These are phyloP conservation scores for Emmonsia crescens DNA, from an alignment of 2,329 filamentous ascomycete species.

Conservation along the genomic window DNA sequence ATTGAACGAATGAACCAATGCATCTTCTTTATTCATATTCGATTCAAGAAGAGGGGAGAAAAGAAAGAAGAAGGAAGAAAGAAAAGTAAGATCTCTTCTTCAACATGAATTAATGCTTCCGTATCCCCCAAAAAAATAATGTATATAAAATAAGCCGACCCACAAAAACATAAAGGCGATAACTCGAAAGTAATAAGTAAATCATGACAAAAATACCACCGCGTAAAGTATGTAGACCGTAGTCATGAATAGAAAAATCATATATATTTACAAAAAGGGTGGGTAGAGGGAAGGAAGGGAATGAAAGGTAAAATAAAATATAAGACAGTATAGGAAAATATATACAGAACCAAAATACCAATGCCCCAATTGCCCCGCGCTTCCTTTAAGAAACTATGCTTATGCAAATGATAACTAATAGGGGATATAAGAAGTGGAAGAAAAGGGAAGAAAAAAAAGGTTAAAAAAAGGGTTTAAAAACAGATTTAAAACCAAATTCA, in stretches of 20 bases:
- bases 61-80: no score
- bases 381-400: neutral
- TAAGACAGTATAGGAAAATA: neutral
- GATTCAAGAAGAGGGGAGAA: no score
- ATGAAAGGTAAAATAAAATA: no score
- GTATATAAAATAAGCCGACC: neutral
- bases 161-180: neutral
- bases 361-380: neutral
- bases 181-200: neutral
- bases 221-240: neutral
- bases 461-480: no score
- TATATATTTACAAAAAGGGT: neutral
- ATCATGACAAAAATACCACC: neutral
- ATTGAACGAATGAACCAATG: neutral
- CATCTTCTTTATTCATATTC: no score
- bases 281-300: neutral
- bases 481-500: neutral
- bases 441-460: neutral
- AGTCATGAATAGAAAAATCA: neutral
- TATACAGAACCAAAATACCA: neutral
- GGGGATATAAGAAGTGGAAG: neutral
- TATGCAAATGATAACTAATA: neutral
- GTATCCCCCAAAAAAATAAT: neutral
- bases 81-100: neutral
- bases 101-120: neutral